Evolutionary conservation across 331 rosid species (phyloP).

Genomic region (Saraca asoca): DNA sequence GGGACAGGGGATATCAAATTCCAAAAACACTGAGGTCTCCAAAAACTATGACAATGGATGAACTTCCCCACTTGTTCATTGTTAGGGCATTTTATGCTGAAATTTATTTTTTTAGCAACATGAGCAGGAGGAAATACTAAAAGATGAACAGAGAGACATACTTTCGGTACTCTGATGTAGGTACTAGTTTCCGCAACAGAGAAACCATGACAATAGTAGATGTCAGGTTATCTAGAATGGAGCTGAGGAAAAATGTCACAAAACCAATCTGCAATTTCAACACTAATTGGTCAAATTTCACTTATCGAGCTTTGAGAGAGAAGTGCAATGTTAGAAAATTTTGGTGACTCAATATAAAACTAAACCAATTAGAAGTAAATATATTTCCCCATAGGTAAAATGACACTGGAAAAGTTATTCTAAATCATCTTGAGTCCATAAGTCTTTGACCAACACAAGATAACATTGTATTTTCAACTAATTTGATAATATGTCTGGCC

Average conservation of each 20-base stretch:
- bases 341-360: slow-evolving; percentile 2
- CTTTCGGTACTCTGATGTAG: slow-evolving; percentile 95
- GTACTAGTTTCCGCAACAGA: slow-evolving; percentile 81
- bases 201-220: slow-evolving; percentile 96
- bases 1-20: slow-evolving; percentile 15
- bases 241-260: slow-evolving; percentile 84
- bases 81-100: slow-evolving; percentile 8
- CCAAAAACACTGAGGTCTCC: slow-evolving; percentile 2
- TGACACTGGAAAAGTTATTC: too few species aligned
- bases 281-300: slow-evolving; percentile 27
- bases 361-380: slow-evolving; percentile 12
- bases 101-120: not conserved
- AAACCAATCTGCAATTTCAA: slow-evolving; percentile 73
- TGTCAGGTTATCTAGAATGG: slow-evolving; percentile 89
- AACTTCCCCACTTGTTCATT: slow-evolving; percentile 5
- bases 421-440: not conserved
- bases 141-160: slow-evolving; percentile 35
- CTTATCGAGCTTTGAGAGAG: not conserved
- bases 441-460: not conserved
- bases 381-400: too few species aligned
- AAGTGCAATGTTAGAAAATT: not conserved
- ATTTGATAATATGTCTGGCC: slow-evolving; percentile 18
- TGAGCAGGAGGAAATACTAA: not conserved
- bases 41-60: slow-evolving; percentile 17
- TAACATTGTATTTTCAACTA: slow-evolving; percentile 5